Base-by-base conservation (phyloP, 1,139 yeast genomes). In the Suhomyces guaymorum region DNA sequence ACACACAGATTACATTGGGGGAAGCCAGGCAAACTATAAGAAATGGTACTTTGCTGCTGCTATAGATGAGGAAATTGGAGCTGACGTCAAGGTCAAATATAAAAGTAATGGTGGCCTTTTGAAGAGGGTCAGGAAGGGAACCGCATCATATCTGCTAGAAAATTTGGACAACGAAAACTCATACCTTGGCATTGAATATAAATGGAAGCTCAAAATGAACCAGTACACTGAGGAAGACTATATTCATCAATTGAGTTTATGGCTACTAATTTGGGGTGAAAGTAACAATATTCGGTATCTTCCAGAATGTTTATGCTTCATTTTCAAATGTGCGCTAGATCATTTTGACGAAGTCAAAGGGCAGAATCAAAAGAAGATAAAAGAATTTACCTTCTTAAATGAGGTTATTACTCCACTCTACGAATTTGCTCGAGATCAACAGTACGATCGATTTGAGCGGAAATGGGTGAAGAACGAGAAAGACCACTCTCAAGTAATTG, bases 21-120 rank as follows among this genome's bases (percentile, higher is more conserved):
- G 97, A 35, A 85, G 84, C 46, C 78, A 88, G 44, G 83, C 97
- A 19, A 92, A 92, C 62, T 92, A 85, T 65, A 78, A 86, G 53
- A 90, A 86, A 58, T 92, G 98, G 98, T 92, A 87, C 61, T 88
- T 92, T 63, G 96, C 97, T 20, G 89, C 97, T 27, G 32, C 26
- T 14, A 11, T 32, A 13, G 35, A 32, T 17, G 25, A 23, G 15
- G 25, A 23, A 5, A 23, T 23, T 8, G 25, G 25, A 6, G 20
- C 26, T 6, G 31, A 24, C 19, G 27, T 22, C 10, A 15, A 20
- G 7, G 7, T 24, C 6, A 29, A 29, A 39, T 25, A 30, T 40
- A 7, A 22, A 24, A 22, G 24, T 24, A 17, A 7, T 11, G 24
- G 15, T 12, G 32, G 16, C 14, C 16, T 11, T 9, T 30, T 19